phyloP scores from a whole-genome alignment of 768 basidiomycete species.

The Cantharellus anzutake region DNA sequence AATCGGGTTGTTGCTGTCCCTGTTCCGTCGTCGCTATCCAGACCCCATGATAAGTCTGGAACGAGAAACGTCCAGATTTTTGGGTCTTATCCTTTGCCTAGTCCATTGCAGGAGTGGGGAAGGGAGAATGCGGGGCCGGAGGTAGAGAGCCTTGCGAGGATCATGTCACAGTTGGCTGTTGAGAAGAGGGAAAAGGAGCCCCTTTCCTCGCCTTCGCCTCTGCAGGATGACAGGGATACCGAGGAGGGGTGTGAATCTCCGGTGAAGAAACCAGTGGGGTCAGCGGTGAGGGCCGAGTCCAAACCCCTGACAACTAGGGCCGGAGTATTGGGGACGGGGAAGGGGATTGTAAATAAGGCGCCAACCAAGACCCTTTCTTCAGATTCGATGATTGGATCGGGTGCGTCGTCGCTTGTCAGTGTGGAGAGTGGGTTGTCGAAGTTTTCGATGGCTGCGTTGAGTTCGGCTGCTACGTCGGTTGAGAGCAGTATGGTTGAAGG shows the following conservation, averaged over 20 bases:
- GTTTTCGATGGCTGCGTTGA: not conserved
- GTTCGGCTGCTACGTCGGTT: not conserved
- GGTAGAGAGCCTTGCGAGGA: not conserved
- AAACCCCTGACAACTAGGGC: too few relatives aligned
- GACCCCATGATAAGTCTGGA: conserved; percentile 30
- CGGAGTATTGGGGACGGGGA: too few relatives aligned
- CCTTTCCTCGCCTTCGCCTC: not conserved
- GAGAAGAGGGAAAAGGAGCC: not conserved
- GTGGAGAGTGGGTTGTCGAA: not conserved
- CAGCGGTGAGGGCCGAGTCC: too few relatives aligned
- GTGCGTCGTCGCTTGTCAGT: not conserved
- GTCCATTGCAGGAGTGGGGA: conserved; percentile 11
- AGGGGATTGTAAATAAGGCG: too few relatives aligned
- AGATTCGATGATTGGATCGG: not conserved
- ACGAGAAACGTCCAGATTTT: conserved; percentile 12
- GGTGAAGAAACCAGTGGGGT: too few relatives aligned
- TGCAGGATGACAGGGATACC: not conserved
- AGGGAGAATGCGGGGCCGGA: not conserved
- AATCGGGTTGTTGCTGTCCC: conserved; percentile 72
- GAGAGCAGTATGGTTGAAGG: not conserved
- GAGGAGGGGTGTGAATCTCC: too few relatives aligned
- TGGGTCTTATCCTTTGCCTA: conserved; percentile 21
- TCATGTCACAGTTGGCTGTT: not conserved
- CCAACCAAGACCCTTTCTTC: too few relatives aligned
- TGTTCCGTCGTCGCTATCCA: conserved; percentile 10